Evolutionary conservation across 306 rosid species (phyloP).

Genomic region (Cucumis hystrix): DNA sequence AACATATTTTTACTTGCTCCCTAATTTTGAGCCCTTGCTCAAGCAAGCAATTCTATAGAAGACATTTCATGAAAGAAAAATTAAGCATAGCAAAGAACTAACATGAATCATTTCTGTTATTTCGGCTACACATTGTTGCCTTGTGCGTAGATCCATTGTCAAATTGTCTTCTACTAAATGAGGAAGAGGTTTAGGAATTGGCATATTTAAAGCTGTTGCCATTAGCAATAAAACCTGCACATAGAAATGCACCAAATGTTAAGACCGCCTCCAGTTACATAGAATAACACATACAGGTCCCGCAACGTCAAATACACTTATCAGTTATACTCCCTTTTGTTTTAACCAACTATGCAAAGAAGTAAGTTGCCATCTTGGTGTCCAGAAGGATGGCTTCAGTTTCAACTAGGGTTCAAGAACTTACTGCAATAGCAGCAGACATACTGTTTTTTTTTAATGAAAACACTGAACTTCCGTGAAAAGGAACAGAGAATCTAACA

Average conservation of each 20-base stretch:
- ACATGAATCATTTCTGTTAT: slow-evolving; percentile 98
- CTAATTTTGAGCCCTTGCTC: neutral
- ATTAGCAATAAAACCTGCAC: slow-evolving; percentile 78
- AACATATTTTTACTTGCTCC: neutral
- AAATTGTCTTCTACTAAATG: slow-evolving; percentile 25
- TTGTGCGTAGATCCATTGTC: slow-evolving; percentile 49
- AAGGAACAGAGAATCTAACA: too few relatives aligned
- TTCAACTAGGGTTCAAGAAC: neutral
- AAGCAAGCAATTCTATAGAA: neutral
- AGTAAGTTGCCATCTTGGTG: neutral
- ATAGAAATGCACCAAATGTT: neutral
- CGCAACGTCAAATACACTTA: neutral
- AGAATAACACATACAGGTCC: neutral
- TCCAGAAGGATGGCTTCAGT: neutral
- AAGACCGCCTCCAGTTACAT: neutral
- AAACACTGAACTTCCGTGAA: too few relatives aligned
- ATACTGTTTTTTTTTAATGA: too few relatives aligned
- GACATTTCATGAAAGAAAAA: slow-evolving; percentile 9
- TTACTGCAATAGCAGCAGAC: neutral
- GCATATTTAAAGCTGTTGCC: slow-evolving; percentile 64
- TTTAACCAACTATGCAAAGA: neutral
- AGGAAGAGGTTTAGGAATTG: slow-evolving; percentile 23
- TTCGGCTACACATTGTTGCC: slow-evolving; percentile 88
- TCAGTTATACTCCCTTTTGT: neutral
- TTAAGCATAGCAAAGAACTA: slow-evolving; percentile 22